Base-by-base conservation (phyloP, 352 stramenopile genomes). In the Phytophthora hybrid region DNA sequence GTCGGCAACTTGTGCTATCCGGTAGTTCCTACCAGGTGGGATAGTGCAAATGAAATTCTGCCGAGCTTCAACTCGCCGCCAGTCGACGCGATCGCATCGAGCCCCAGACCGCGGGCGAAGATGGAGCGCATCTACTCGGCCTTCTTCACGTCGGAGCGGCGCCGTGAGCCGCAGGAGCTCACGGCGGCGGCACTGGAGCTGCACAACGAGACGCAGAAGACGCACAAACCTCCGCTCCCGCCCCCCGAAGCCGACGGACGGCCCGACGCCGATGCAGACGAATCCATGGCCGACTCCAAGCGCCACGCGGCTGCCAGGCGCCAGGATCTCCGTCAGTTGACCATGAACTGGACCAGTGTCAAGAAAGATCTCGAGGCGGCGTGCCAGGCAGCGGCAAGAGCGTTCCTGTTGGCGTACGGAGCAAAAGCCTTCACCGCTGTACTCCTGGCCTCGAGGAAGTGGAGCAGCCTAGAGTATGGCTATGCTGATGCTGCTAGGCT, bases 91-190 rank as follows among this genome's bases (percentile, higher is more conserved):
- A 51, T 63, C 63, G n/a, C 41, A n/a, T 51, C 41, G 41, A n/a
- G 16, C 41, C 16, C 44, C 11, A 14, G 11, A 54, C 10, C 26
- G 31, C 47, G 37, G 46, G 52, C 44, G 13, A 21, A 18, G 21
- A 96, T 96, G 88, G 88, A 96, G 76, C 90, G 90, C 39, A 85
- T 96, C 57, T 96, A 96, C 75, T 96, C 90, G 64, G 90, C 90
- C 51, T 93, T 96, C 63, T 96, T 96, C 72, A 88, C 81, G 37
- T 68, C 63, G 54, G 83, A 90, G 54, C 78, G 79, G 9, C 76
- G 83, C 32, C 68, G 70, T 13, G 67, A 81, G 70, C 75, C 72
- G 21, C 62, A 49, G 23, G 69, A 81, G 66, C 79, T 95, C 52
- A 95, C 88, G 29, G 84, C 85, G 7, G 82, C 79, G 46, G 81